Percentiles rank a stretch among this genome's conserved stretches.
Evolutionary conservation across 352 stramenopile species (phyloP).

Genomic region (Blastocystis sp.): DNA sequence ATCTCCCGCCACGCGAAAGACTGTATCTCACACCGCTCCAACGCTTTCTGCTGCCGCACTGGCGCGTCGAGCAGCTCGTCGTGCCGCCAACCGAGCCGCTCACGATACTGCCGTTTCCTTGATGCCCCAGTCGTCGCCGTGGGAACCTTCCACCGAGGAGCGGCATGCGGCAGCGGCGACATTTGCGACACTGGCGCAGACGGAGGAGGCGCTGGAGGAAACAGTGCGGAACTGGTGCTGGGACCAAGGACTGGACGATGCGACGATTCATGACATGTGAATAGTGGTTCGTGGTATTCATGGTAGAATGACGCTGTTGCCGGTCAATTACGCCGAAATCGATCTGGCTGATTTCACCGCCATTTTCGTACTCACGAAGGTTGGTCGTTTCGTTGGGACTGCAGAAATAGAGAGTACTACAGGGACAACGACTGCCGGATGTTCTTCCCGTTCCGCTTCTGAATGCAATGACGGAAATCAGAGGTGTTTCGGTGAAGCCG

Average conservation of each 20-base stretch:
- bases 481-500: neutral
- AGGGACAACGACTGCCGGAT: neutral
- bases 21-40: no score
- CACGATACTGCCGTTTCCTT: neutral
- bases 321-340: neutral
- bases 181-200: neutral
- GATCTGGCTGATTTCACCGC: constrained; percentile 7
- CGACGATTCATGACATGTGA: neutral
- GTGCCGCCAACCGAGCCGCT: neutral
- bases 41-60: no score
- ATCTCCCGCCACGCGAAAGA: no score
- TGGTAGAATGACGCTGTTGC: neutral
- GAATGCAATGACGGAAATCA: neutral
- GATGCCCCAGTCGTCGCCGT: neutral
- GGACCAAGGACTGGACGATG: constrained; percentile 16
- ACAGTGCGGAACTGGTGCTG: neutral
- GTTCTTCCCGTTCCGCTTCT: neutral
- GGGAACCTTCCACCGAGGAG: neutral
- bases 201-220: neutral
- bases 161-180: neutral
- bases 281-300: neutral
- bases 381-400: neutral
- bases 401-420: neutral
- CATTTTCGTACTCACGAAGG: neutral
- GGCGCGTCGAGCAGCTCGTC: neutral